phyloP scores from a whole-genome alignment of 2,329 filamentous ascomycete species.

The Albophoma yamanashiensis region DNA sequence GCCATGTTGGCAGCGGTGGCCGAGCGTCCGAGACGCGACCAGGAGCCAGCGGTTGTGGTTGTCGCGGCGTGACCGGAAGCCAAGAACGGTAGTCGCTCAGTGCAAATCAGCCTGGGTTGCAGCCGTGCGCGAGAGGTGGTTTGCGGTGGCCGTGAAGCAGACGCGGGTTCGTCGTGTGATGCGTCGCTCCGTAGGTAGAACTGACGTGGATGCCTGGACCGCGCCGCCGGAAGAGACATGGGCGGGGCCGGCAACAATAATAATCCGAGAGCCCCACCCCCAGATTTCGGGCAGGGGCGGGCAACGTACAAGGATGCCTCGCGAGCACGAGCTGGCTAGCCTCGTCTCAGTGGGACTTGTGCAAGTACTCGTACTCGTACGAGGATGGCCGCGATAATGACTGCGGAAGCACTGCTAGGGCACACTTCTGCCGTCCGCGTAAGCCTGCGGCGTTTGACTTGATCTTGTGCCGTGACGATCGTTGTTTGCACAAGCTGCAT shows the following conservation, averaged over 20 bases:
- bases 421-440: too few species aligned
- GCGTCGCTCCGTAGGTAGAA: not conserved
- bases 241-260: not conserved
- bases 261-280: slow-evolving; percentile 5
- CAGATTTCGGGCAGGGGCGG: not conserved
- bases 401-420: too few species aligned
- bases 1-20: slow-evolving; percentile 1
- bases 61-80: not conserved
- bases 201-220: not conserved
- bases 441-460: too few species aligned
- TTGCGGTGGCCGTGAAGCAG: not conserved
- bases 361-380: too few species aligned
- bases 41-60: not conserved
- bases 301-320: not conserved
- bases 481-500: too few species aligned
- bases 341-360: too few species aligned
- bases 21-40: not conserved
- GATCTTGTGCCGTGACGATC: too few species aligned
- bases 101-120: not conserved
- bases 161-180: not conserved
- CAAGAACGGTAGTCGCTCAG: not conserved
- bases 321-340: not conserved
- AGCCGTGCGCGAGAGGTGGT: not conserved
- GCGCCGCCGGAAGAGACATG: not conserved
- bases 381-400: too few species aligned